These are phyloP conservation scores for Tetracladium marchalianum DNA, from an alignment of 495 filamentous ascomycete genomes.

Conservation along the genomic window DNA sequence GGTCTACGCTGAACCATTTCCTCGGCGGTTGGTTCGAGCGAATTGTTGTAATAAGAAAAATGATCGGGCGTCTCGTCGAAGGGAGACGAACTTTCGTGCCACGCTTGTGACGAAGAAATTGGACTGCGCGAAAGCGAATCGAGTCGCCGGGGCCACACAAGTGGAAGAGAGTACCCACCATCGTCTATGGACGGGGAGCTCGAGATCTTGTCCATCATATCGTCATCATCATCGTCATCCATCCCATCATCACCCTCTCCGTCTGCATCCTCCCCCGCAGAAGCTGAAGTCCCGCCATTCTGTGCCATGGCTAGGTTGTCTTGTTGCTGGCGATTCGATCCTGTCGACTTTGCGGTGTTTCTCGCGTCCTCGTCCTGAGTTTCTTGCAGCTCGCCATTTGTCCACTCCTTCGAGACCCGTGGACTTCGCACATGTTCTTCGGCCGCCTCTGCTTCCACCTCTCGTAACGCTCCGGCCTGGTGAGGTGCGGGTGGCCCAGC, in stretches of 20 bases:
- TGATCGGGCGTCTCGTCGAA: slow-evolving; percentile 39
- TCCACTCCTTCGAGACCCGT: slow-evolving; percentile 37
- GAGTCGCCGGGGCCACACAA: slow-evolving; percentile 24
- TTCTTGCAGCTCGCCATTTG: slow-evolving; percentile 34
- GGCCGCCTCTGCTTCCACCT: slow-evolving; percentile 63
- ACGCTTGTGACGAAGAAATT: slow-evolving; percentile 13
- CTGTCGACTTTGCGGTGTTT: slow-evolving; percentile 30
- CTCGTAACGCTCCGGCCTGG: slow-evolving; percentile 72
- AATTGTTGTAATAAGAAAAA: slow-evolving; percentile 28
- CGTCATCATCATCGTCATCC: slow-evolving; percentile 56
- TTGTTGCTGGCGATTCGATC: slow-evolving; percentile 28
- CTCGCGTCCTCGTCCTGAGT: slow-evolving; percentile 36
- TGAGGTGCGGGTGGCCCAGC: slow-evolving; percentile 63
- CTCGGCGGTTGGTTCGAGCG: slow-evolving; percentile 28
- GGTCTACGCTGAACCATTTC: slow-evolving; percentile 15
- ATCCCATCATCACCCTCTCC: slow-evolving; percentile 64
- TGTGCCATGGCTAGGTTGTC: slow-evolving; percentile 43
- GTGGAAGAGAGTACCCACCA: slow-evolving; percentile 60
- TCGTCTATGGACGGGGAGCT: slow-evolving; percentile 98
- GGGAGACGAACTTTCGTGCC: slow-evolving; percentile 40
- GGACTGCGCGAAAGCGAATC: slow-evolving; percentile 29
- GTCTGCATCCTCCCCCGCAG: slow-evolving; percentile 45
- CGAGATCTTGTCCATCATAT: slow-evolving; percentile 93
- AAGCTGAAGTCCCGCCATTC: slow-evolving; percentile 38
- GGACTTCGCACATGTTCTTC: slow-evolving; percentile 43